phyloP scores from a whole-genome alignment of 495 filamentous ascomycete genomes.

The Penicillium lagena region DNA sequence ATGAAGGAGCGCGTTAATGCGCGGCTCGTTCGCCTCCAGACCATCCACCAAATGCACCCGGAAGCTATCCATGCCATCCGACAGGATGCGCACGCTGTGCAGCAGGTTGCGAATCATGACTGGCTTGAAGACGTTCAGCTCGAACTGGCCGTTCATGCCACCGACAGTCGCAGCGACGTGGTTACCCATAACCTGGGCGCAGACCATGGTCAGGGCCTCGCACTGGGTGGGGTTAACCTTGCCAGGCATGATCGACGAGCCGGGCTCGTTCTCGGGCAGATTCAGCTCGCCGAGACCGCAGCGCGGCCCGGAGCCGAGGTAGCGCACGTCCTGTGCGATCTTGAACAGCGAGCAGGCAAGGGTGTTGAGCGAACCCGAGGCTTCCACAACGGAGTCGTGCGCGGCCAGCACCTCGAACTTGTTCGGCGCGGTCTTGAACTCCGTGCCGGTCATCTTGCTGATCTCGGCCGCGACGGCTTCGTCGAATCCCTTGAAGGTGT shows the following conservation, averaged over 20 bases:
- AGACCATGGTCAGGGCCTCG: constrained; percentile 96
- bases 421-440: constrained; percentile 96
- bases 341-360: constrained; percentile 91
- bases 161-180: constrained; percentile 85
- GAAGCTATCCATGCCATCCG: constrained; percentile 91
- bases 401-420: constrained; percentile 99
- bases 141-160: constrained; percentile 97
- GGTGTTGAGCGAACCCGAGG: constrained; percentile 87
- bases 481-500: constrained; percentile 95
- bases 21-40: constrained; percentile 85
- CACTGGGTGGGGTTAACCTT: constrained; percentile 99
- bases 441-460: constrained; percentile 79
- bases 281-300: constrained; percentile 91
- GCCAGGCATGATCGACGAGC: constrained; percentile 95
- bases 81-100: constrained; percentile 78
- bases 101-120: constrained; percentile 90
- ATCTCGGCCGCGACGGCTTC: constrained; percentile 88
- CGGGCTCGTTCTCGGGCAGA: constrained; percentile 96
- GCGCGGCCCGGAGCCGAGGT: constrained; percentile 90
- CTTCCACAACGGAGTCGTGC: constrained; percentile 94
- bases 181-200: constrained; percentile 97
- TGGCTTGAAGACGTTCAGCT: constrained; percentile 99
- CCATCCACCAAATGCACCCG: constrained; percentile 88
- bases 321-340: constrained; percentile 96
- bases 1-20: constrained; percentile 80